Evolutionary conservation across 208 protist genomes (phyloP), one percentile per base, ranked within the genome.

Genomic region (Wallacemonas sp.): DNA sequence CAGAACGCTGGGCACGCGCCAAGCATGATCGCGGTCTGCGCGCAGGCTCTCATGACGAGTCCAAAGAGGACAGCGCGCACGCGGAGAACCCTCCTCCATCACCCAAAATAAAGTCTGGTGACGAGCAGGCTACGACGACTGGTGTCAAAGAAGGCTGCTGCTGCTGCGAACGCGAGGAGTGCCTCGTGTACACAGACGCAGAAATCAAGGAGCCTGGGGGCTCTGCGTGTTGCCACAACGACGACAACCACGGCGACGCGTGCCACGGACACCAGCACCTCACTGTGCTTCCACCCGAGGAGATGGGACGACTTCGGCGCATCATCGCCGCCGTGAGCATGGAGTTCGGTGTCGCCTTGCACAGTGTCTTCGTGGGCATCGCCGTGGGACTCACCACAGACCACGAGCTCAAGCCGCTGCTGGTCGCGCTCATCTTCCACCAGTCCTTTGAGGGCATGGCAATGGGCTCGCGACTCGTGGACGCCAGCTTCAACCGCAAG

Each of bases 381-480:
- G 59, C 63, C 6, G 39, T 81, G 13, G 79, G 79, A 10, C 55
- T 81, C 3, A 54, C 66, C n/a, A 54, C 37, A 0, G 71, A 85
- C 46, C 5, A 33, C 3, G 63, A 74, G 13, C 69, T 77, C 12
- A 64, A 66, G 53, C 52, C 61, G 22, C 65, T 85, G 13, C 55
- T 78, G 41, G 60, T 81, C 32, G 79, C 79, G 5, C 57, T 85
- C 27, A 26, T 63, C 34, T 79, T 85, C 41, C 79, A 85, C 52
- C 79, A 85, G 54, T 36, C 81, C 21, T 85, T 85, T 44, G 79
- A 81, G 53, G 79, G 79, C 24, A 60, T 81, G 32, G 66, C 74
- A 15, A 38, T 85, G 19, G 74, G 79, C 38, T 63, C 74, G 17
- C 65, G 71, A 15, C 66, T 85, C 13, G 79, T 66, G 30, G 74